These are phyloP conservation scores for Podospora sp. DNA, from an alignment of 495 filamentous ascomycete species.

Conservation along the genomic window DNA sequence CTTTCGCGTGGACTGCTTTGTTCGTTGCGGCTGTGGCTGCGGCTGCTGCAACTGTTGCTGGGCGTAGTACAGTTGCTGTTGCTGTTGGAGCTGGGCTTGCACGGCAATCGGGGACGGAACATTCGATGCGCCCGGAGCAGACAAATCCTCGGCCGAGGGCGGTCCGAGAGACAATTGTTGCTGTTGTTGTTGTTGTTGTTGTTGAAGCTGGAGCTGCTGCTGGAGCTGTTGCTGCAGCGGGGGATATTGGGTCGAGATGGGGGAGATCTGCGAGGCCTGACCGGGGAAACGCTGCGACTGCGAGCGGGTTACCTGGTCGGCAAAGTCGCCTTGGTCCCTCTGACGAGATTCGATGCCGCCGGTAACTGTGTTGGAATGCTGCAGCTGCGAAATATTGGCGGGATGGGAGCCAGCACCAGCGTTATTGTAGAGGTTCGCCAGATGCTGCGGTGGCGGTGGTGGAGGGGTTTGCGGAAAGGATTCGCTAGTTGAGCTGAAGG, in stretches of 20 bases:
- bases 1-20: slow-evolving; percentile 50
- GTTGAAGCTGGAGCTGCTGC: slow-evolving; percentile 18
- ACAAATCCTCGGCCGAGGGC: slow-evolving; percentile 8
- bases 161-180: slow-evolving; percentile 23
- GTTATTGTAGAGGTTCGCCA: slow-evolving; percentile 38
- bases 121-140: slow-evolving; percentile 34
- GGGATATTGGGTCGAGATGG: slow-evolving; percentile 34
- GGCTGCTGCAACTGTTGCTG: slow-evolving; percentile 22
- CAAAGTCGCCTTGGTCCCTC: slow-evolving; percentile 31
- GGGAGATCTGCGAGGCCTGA: slow-evolving; percentile 29
- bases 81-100: slow-evolving; percentile 19
- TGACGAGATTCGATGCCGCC: slow-evolving; percentile 35
- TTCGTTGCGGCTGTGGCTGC: slow-evolving; percentile 27
- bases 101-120: slow-evolving; percentile 31
- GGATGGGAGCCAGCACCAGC: slow-evolving; percentile 26
- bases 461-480: slow-evolving; percentile 43
- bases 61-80: slow-evolving; percentile 20
- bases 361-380: slow-evolving; percentile 41
- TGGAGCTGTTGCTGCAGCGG: slow-evolving; percentile 27
- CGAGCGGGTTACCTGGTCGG: slow-evolving; percentile 39
- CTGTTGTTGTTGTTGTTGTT: too few species aligned
- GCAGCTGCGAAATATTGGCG: slow-evolving; percentile 30
- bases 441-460: slow-evolving; percentile 33
- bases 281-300: slow-evolving; percentile 39
- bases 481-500: slow-evolving; percentile 49